These are phyloP conservation scores for Dryas integrifolia DNA, from an alignment of 331 rosid species.

Conservation along the genomic window DNA sequence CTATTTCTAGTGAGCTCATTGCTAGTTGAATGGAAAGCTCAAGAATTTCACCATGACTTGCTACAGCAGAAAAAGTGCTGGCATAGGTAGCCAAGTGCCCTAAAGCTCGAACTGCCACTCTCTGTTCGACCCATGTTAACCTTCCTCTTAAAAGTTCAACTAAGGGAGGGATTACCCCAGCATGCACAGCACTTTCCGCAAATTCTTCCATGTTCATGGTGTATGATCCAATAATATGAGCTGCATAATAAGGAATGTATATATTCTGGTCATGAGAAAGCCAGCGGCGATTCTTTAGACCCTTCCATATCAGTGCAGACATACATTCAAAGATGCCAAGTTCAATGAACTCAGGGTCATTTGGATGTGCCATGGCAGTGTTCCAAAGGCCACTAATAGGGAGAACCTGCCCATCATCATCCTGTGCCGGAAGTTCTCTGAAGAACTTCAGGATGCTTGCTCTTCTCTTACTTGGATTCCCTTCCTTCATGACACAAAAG, in stretches of 20 bases:
- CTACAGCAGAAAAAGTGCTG: constrained; percentile 73
- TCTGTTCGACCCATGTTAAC: constrained; percentile 96
- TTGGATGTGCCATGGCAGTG: constrained; percentile 99
- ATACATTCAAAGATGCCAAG: constrained; percentile 95
- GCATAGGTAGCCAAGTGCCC: constrained; percentile 95
- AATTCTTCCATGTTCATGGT: constrained; percentile 99
- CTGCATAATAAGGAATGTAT: constrained; percentile 95
- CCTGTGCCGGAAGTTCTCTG: constrained; percentile 91
- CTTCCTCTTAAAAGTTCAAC: constrained; percentile 96
- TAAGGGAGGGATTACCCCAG: constrained; percentile 84
- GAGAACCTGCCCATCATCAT: constrained; percentile 97
- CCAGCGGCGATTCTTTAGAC: constrained; percentile 93
- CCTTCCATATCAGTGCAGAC: constrained; percentile 93
- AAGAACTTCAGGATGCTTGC: constrained; percentile 86
- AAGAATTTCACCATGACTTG: constrained; percentile 87
- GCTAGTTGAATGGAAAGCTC: constrained; percentile 92
- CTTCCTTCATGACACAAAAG: constrained; percentile 99
- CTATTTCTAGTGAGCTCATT: constrained; percentile 86
- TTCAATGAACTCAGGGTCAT: constrained; percentile 91
- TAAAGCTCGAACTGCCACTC: constrained; percentile 96
- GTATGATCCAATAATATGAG: constrained; percentile 94
- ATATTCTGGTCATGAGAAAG: constrained; percentile 96
- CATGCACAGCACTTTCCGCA: constrained; percentile 82
- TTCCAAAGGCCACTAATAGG: constrained; percentile 99
- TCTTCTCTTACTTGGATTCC: constrained; percentile 91